These are phyloP conservation scores for Aulographum hederae DNA, from an alignment of 2,329 filamentous ascomycete genomes.

Conservation along the genomic window DNA sequence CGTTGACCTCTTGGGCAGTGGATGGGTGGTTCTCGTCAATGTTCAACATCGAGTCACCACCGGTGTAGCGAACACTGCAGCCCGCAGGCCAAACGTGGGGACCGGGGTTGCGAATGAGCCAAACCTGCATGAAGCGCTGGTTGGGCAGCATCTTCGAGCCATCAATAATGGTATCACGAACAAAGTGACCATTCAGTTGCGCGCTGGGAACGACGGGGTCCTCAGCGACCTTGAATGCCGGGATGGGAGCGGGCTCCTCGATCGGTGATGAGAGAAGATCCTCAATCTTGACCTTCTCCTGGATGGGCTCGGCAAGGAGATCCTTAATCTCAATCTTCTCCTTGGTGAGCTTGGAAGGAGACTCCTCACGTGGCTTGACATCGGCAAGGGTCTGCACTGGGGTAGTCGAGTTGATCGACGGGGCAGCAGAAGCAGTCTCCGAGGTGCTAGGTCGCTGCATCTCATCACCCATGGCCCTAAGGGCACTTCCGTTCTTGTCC, in stretches of 20 bases:
- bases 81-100: slow-evolving; percentile 67
- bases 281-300: slow-evolving; percentile 16
- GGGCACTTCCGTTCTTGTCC: slow-evolving; percentile 44
- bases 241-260: slow-evolving; percentile 9
- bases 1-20: slow-evolving; percentile 57
- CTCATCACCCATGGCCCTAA: slow-evolving; percentile 57
- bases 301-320: slow-evolving; percentile 15
- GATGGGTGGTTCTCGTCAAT: slow-evolving; percentile 64
- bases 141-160: slow-evolving; percentile 54
- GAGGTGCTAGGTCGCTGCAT: slow-evolving; percentile 8
- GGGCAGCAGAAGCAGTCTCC: slow-evolving; percentile 30
- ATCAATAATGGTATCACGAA: slow-evolving; percentile 62
- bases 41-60: slow-evolving; percentile 92
- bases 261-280: slow-evolving; percentile 8
- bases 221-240: slow-evolving; percentile 13
- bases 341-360: slow-evolving; percentile 16
- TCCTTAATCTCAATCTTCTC: slow-evolving; percentile 23
- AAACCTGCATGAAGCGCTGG: slow-evolving; percentile 70
- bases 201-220: background rate
- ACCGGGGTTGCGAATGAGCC: slow-evolving; percentile 78
- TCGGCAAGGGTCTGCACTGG: slow-evolving; percentile 44
- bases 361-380: slow-evolving; percentile 39
- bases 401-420: slow-evolving; percentile 33
- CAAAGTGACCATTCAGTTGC: slow-evolving; percentile 47
- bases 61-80: slow-evolving; percentile 78